phyloP scores from a whole-genome alignment of 208 protist genomes.

The Strigomonas culicis region DNA sequence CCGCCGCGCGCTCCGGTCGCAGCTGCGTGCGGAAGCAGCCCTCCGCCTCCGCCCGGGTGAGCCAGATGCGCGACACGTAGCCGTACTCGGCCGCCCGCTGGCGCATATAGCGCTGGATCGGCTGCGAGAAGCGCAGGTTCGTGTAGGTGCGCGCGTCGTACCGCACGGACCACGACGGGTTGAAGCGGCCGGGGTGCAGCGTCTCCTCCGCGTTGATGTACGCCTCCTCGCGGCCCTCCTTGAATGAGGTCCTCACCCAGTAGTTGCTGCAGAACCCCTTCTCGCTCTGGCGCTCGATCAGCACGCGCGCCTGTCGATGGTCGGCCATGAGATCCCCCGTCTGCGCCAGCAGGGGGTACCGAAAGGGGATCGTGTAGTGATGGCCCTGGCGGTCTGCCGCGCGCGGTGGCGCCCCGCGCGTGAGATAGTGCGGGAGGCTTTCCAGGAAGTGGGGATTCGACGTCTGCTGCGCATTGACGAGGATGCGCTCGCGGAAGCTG shows the following conservation, averaged over 20 bases:
- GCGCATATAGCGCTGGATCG: slow-evolving; percentile 40
- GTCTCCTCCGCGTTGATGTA: slow-evolving; percentile 40
- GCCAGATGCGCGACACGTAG: slow-evolving; percentile 76
- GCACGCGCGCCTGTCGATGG: slow-evolving; percentile 20
- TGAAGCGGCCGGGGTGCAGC: slow-evolving; percentile 45
- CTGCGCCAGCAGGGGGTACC: neutral
- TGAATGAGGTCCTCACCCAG: slow-evolving; percentile 26
- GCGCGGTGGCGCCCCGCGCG: slow-evolving; percentile 8
- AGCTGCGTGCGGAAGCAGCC: slow-evolving; percentile 36
- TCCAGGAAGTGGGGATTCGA: slow-evolving; percentile 57
- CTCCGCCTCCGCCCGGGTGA: slow-evolving; percentile 51
- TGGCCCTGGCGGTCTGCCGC: neutral
- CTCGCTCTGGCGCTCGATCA: slow-evolving; percentile 16
- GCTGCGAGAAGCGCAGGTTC: slow-evolving; percentile 32
- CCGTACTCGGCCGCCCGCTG: slow-evolving; percentile 56
- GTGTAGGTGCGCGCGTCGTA: slow-evolving; percentile 64
- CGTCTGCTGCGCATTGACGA: slow-evolving; percentile 77
- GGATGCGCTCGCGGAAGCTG: slow-evolving; percentile 26
- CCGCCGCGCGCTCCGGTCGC: slow-evolving; percentile 25
- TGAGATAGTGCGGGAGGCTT: slow-evolving; percentile 40
- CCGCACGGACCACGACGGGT: slow-evolving; percentile 54
- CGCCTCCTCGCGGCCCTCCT: neutral
- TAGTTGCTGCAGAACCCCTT: slow-evolving; percentile 40
- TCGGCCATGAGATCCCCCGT: neutral
- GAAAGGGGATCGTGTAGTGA: neutral